Conservation (phyloP, 2,329 filamentous ascomycete genomes). For the Colletotrichum sublineola region DNA sequence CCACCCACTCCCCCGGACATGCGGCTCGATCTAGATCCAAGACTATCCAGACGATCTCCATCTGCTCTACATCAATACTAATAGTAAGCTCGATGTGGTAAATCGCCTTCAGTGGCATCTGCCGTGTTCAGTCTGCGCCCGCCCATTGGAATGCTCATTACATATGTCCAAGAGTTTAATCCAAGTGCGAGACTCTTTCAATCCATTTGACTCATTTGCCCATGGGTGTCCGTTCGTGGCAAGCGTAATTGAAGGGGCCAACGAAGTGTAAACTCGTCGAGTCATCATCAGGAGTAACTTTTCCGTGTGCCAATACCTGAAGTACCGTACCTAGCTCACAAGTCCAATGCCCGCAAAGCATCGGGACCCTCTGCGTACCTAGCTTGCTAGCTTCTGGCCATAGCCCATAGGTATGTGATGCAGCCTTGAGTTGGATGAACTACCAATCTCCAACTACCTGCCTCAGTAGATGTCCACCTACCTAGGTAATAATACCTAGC, state of each 20-base stretch:
- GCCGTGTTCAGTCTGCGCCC: not conserved
- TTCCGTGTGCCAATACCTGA: too few relatives aligned
- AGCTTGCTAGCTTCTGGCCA: too few relatives aligned
- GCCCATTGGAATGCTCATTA: not conserved
- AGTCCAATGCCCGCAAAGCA: too few relatives aligned
- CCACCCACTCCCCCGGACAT: too few relatives aligned
- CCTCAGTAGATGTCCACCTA: too few relatives aligned
- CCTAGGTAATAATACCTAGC: too few relatives aligned
- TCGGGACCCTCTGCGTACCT: too few relatives aligned
- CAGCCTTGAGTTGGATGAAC: too few relatives aligned
- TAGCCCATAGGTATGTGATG: too few relatives aligned
- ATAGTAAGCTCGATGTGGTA: not conserved
- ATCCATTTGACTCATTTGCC: not conserved
- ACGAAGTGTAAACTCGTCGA: not conserved
- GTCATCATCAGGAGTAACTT: too few relatives aligned
- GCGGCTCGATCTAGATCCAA: not conserved
- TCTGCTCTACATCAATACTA: not conserved
- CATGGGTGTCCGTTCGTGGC: not conserved
- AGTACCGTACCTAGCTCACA: not conserved
- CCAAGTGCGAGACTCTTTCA: not conserved
- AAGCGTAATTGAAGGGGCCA: not conserved
- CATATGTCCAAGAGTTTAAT: not conserved
- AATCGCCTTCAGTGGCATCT: not conserved
- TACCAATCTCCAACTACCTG: too few relatives aligned
- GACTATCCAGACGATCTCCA: not conserved